Evolutionary conservation across 148 eudicot species (phyloP).

Genomic region (Camellia granthamiana): DNA sequence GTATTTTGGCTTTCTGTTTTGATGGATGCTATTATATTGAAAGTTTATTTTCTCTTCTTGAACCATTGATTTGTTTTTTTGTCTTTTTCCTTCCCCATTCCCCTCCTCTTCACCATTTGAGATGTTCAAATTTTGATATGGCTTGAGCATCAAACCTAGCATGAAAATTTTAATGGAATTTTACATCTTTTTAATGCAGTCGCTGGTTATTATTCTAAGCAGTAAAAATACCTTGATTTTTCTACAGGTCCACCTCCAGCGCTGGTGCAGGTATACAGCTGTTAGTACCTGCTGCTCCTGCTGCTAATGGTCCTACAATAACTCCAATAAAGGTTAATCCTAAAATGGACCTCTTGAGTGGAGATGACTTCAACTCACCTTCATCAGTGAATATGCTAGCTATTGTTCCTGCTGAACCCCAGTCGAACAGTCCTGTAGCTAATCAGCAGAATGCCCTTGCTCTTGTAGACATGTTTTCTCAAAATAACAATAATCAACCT

Average conservation of each 20-base stretch:
- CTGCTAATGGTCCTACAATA: conserved; percentile 45
- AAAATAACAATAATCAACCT: conserved; percentile 38
- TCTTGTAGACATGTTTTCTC: conserved; percentile 77
- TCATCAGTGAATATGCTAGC: conserved; percentile 59
- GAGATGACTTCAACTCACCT: conserved; percentile 65
- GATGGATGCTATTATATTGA: neutral
- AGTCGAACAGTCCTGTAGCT: conserved; percentile 55
- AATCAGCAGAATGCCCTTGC: conserved; percentile 81
- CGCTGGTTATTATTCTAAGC: conserved; percentile 16
- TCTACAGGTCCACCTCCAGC: conserved; percentile 59
- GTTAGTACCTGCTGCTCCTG: conserved; percentile 45
- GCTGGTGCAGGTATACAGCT: conserved; percentile 33
- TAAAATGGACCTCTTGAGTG: conserved; percentile 86
- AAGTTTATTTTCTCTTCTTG: neutral
- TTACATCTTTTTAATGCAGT: conserved; percentile 7
- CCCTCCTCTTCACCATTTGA: neutral
- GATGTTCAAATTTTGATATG: neutral
- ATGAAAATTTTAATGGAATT: neutral
- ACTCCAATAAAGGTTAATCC: conserved; percentile 43
- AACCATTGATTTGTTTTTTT: neutral
- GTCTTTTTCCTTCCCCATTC: too few species aligned
- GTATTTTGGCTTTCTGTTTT: neutral
- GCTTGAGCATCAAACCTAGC: neutral
- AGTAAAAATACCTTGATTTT: neutral
- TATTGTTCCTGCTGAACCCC: conserved; percentile 78